A percentile compares a stretch with the other conserved stretches of the same genome.
These are phyloP conservation scores for Phytopythium ostracodes DNA, from an alignment of 352 stramenopile genomes.

Conservation along the genomic window DNA sequence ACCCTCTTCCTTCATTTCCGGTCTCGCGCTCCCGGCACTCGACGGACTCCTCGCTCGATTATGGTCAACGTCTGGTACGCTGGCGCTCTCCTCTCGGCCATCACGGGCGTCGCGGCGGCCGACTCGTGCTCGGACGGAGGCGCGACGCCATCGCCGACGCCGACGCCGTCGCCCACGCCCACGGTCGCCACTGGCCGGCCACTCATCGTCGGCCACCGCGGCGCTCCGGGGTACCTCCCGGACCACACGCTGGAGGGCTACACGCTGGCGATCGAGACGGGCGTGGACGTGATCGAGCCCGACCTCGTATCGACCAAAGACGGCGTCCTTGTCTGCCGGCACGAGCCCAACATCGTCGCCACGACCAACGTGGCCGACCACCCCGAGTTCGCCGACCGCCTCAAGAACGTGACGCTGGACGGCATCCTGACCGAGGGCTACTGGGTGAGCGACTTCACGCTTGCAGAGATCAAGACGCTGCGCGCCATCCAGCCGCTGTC, in stretches of 20 bases:
- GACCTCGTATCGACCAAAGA: conserved; percentile 89
- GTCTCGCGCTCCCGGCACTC: background rate
- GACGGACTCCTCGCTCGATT: background rate
- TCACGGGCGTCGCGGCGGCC: conserved; percentile 20
- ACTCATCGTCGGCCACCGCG: conserved; percentile 79
- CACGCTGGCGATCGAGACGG: conserved; percentile 84
- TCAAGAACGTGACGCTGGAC: conserved; percentile 53
- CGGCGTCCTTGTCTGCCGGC: conserved; percentile 73
- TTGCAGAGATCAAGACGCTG: conserved; percentile 88
- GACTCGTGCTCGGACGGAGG: conserved; percentile 27
- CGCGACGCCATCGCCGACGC: conserved; percentile 19
- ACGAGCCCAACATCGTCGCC: conserved; percentile 86
- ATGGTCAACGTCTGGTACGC: conserved; percentile 50
- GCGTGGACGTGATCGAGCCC: conserved; percentile 91
- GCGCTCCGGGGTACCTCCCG: conserved; percentile 85
- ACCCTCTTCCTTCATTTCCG: background rate
- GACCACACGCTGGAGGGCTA: conserved; percentile 90
- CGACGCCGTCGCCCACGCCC: no score
- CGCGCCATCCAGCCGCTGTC: conserved; percentile 71
- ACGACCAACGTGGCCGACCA: conserved; percentile 86
- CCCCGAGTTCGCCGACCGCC: conserved; percentile 66
- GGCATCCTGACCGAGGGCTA: conserved; percentile 61
- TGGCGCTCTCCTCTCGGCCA: conserved; percentile 18
- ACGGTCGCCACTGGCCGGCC: conserved; percentile 30
- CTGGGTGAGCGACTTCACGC: conserved; percentile 91